Base-by-base conservation (phyloP, 192 early-diverging fungal genomes). In the Podila epigama region DNA sequence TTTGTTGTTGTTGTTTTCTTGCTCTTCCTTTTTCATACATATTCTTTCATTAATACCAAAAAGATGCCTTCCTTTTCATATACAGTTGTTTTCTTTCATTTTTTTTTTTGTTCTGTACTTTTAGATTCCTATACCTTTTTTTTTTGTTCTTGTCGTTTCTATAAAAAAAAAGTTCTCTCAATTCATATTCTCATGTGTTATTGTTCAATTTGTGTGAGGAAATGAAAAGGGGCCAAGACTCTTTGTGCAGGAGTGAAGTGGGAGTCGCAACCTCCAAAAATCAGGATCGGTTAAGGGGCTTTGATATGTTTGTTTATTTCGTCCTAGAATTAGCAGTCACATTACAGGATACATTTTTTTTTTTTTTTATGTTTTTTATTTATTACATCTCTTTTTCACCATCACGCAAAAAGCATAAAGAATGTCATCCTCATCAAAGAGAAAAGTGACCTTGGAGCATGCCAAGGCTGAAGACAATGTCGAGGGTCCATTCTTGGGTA, bases 401-500 rank as follows among this genome's bases (percentile, higher is more conserved):
- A 52, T 28, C 33, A 10, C 51, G 20, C 48, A 53, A 35, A 27
- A 25, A 15, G n/a, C 56, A 13, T 39, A 7, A 34, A 35, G 32
- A 48, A 68, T 22, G 16, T 68, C 68, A 66, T 77, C 72, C 33
- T 75, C 70, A 50, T 62, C 70, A 60, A 77, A 77, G 50, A 63
- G 66, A 77, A 77, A 77, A 48, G 60, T 77, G 55, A 8, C 55
- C 25, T 36, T 77, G 22, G 60, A 68, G 32, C 66, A 68, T 15
- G 73, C 66, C 29, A 56, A 68, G 28, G 37, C 41, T 27, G 73
- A 77, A 53, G 66, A 59, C 16, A 56, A 66, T 18, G 51, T 77
- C 25, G 73, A 77, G 35, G 73, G 73, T 12, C 73, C 73, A 5
- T 77, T 59, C 33, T 42, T 77, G 54, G 73, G 73, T 77, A 77